Evolutionary conservation across 345 rosid species (phyloP).

Genomic region (Eucalyptus dawsonii): DNA sequence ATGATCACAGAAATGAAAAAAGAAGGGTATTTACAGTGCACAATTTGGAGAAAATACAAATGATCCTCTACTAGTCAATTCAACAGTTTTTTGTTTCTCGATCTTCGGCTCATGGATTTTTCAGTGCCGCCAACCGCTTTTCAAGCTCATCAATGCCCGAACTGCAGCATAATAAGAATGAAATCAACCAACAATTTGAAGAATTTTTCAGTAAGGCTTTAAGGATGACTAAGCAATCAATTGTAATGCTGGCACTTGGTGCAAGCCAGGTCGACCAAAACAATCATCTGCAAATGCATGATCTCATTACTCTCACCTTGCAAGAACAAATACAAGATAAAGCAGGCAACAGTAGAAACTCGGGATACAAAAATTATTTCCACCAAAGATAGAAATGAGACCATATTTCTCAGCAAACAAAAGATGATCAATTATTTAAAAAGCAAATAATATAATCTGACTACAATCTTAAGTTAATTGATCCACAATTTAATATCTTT

Average conservation of each 20-base stretch:
- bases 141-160: conserved; percentile 69
- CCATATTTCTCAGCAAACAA: background rate
- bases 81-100: background rate
- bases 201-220: background rate
- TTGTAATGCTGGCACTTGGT: background rate
- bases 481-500: background rate
- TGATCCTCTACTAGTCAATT: background rate
- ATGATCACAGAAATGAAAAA: background rate
- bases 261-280: background rate
- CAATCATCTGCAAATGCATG: background rate
- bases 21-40: background rate
- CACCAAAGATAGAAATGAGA: background rate
- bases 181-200: background rate
- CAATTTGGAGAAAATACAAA: background rate
- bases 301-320: background rate
- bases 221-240: background rate
- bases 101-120: conserved; percentile 25
- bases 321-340: background rate
- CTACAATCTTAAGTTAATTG: background rate
- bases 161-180: conserved; percentile 24
- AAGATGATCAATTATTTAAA: background rate
- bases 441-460: background rate
- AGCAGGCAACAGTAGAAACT: background rate
- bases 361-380: background rate
- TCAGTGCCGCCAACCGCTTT: conserved; percentile 87